Conservation (phyloP, 2,329 filamentous ascomycete species). For the Ascosphaera acerosa region DNA sequence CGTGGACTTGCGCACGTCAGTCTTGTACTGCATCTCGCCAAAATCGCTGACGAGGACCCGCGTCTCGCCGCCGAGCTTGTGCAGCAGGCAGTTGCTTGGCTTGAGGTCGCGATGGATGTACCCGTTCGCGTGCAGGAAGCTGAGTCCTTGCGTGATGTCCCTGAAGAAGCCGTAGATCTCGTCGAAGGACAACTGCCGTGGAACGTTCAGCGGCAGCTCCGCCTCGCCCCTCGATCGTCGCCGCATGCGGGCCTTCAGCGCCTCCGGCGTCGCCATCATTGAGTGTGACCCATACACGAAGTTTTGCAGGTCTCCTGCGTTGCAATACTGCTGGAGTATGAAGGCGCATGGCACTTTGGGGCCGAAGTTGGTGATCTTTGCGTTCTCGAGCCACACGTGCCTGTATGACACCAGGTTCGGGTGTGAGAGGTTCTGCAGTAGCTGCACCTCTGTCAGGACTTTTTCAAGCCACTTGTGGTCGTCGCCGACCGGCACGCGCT, state of each 20-base stretch:
- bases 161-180: slow-evolving; percentile 94
- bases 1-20: slow-evolving; percentile 60
- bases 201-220: slow-evolving; percentile 33
- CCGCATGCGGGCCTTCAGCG: slow-evolving; percentile 68
- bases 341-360: slow-evolving; percentile 87
- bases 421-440: slow-evolving; percentile 75
- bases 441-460: slow-evolving; percentile 74
- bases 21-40: slow-evolving; percentile 77
- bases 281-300: slow-evolving; percentile 53
- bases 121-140: slow-evolving; percentile 68
- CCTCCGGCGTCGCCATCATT: slow-evolving; percentile 40
- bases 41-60: slow-evolving; percentile 89
- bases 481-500: slow-evolving; percentile 83
- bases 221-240: slow-evolving; percentile 54
- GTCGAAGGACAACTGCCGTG: slow-evolving; percentile 44
- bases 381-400: slow-evolving; percentile 90
- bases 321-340: slow-evolving; percentile 95
- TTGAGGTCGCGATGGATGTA: slow-evolving; percentile 95
- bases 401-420: slow-evolving; percentile 91
- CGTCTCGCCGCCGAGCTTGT: slow-evolving; percentile 44
- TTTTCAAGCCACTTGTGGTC: slow-evolving; percentile 92
- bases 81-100: slow-evolving; percentile 80
- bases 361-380: slow-evolving; percentile 58
- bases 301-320: slow-evolving; percentile 67
- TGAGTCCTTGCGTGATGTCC: slow-evolving; percentile 77